These are phyloP conservation scores for Biscogniauxia sp. DNA, from an alignment of 2,329 filamentous ascomycete species.

Conservation along the genomic window DNA sequence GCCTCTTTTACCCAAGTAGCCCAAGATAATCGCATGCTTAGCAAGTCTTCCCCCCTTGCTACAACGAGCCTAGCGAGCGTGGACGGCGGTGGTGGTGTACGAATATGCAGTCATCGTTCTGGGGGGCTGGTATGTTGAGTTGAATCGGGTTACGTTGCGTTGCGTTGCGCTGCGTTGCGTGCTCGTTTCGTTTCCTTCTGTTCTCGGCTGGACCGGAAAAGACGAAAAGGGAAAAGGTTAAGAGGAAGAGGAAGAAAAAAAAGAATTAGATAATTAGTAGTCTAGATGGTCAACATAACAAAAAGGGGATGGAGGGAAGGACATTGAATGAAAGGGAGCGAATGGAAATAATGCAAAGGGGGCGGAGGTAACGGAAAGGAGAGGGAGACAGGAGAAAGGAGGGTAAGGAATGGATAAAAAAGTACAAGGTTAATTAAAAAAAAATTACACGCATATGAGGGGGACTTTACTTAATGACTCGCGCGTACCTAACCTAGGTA, in stretches of 20 bases:
- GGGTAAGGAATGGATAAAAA: too few species aligned
- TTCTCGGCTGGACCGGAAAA: slow-evolving; percentile 14
- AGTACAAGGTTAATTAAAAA: too few species aligned
- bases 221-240: neutral
- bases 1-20: slow-evolving; percentile 25
- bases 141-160: slow-evolving; percentile 2
- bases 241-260: neutral
- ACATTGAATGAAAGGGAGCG: neutral
- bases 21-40: slow-evolving; percentile 20
- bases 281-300: neutral
- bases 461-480: too few species aligned
- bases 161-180: too few species aligned
- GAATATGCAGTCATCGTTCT: slow-evolving; percentile 30
- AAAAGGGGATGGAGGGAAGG: neutral
- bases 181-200: neutral
- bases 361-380: neutral
- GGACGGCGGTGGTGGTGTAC: slow-evolving; percentile 17
- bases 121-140: slow-evolving; percentile 12
- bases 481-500: too few species aligned
- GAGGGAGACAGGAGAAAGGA: neutral
- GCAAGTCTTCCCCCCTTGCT: neutral
- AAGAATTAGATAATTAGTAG: slow-evolving; percentile 1
- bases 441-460: too few species aligned
- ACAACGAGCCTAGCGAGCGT: slow-evolving; percentile 17
- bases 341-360: neutral